A percentile compares a stretch with the other conserved stretches of the same genome.
phyloP scores from a whole-genome alignment of 2,329 filamentous ascomycete genomes.

The Gaeumannomyces sp. region DNA sequence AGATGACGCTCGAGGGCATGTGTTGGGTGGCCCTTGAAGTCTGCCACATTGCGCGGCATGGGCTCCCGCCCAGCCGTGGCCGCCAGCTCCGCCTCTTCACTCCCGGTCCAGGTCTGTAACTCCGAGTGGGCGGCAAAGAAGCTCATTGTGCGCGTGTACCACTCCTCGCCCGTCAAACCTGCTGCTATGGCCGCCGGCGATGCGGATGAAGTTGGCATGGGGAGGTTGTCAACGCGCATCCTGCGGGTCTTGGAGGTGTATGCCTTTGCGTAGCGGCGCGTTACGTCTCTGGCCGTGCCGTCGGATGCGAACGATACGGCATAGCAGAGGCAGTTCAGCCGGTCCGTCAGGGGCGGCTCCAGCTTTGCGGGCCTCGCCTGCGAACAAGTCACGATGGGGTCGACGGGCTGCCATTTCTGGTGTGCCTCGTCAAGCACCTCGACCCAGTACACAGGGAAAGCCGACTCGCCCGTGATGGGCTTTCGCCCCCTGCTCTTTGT shows the following conservation, averaged over 20 bases:
- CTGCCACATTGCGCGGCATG: conserved; percentile 79
- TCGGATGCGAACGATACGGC: conserved; percentile 81
- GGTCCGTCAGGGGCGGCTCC: conserved; percentile 76
- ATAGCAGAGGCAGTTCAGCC: conserved; percentile 72
- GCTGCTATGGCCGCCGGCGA: conserved; percentile 12
- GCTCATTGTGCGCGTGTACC: conserved; percentile 49
- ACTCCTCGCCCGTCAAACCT: conserved; percentile 23
- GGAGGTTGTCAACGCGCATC: conserved; percentile 60
- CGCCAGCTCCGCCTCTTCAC: conserved; percentile 73
- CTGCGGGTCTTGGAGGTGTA: conserved; percentile 88
- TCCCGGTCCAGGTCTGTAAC: conserved; percentile 66
- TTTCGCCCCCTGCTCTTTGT: conserved; percentile 21
- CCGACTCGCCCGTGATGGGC: conserved; percentile 62
- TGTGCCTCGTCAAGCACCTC: conserved; percentile 81
- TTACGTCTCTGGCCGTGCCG: conserved; percentile 75
- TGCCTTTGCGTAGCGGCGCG: conserved; percentile 76
- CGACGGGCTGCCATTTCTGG: conserved; percentile 87
- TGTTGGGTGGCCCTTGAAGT: conserved; percentile 80
- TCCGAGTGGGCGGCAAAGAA: conserved; percentile 35
- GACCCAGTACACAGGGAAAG: conserved; percentile 87
- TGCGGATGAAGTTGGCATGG: conserved; percentile 4
- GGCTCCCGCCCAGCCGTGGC: conserved; percentile 68
- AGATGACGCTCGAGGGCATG: conserved; percentile 84
- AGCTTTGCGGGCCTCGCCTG: conserved; percentile 70
- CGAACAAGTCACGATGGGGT: conserved; percentile 74